Base-by-base conservation (phyloP, 768 basidiomycete genomes). In the Lepiota venenata region DNA sequence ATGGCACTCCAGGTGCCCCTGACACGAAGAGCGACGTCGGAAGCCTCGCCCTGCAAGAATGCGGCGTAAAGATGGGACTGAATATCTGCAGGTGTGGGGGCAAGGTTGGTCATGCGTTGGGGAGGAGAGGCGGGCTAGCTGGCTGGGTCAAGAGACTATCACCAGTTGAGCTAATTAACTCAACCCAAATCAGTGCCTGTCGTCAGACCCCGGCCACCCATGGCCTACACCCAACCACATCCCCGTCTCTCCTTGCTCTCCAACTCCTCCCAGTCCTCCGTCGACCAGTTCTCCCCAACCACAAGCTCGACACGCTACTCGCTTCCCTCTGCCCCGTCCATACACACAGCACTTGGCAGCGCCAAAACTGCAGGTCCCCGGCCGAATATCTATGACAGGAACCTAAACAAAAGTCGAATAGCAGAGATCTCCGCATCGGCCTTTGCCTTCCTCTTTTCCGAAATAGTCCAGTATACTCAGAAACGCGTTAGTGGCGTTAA, bases 401-500 rank as follows among this genome's bases (percentile, higher is more conserved):
- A 81, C 45, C 77, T 97, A 60, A 93, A 90, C 76, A 96, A 94
- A 76, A 85, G 91, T 2, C 84, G 91, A 40, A 78, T 83, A 11
- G 71, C 85, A 21, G 96, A 98, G 66, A 91, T 96, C 48, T 88
- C 90, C 14, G 76, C 85, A 4, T 79, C 87, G 2, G 88, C 93
- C 0, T 94, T 92, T 66, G 79, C 88, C 0, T 98, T 97, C 66
- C 77, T 98, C 54, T 94, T 98, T 70, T 89, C 90, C 3, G 95
- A 98, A 71, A 77, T 94, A 11, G 87, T 99, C 1, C 88, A 94
- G 68, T 98, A 98, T 71, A 96, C 93, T 1, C 97, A 98, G 73
- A 94, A 92, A 64, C 83, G 93, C 49, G 96, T 98, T 48, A 84
- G 82, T 62, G 96, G 95, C 6, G 94, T 99, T 58, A 89, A 91